Conservation (phyloP, 169 alveolate species). For the Plasmodium gallinaceum region DNA sequence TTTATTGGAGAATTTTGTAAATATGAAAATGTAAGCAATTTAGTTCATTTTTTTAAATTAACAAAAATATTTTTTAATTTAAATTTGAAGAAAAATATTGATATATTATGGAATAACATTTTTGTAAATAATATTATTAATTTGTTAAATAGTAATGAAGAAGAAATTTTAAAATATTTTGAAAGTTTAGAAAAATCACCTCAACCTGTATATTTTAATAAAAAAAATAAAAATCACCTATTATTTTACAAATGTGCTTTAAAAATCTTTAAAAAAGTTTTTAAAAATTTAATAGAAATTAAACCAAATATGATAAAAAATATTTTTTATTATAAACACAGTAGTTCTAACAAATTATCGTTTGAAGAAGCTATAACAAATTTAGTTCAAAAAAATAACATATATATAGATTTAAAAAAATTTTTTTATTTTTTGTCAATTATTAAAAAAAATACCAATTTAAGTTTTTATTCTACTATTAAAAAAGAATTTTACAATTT, state of each 20-base stretch:
- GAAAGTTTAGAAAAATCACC: constrained; percentile 34
- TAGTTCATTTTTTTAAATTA: constrained; percentile 53
- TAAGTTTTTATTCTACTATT: background rate
- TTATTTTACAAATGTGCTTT: constrained; percentile 44
- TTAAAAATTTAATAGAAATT: constrained; percentile 22
- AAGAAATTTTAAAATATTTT: constrained; percentile 30
- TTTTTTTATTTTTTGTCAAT: constrained; percentile 47
- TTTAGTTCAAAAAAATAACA: constrained; percentile 28
- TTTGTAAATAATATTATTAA: constrained; percentile 55
- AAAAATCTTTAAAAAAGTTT: constrained; percentile 22
- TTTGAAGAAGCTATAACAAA: constrained; percentile 28
- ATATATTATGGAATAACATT: constrained; percentile 35
- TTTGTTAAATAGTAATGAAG: constrained; percentile 24
- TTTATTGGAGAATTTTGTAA: constrained; percentile 40
- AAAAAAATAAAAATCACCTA: constrained; percentile 28
- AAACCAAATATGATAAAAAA: background rate
- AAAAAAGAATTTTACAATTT: constrained; percentile 30
- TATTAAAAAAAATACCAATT: constrained; percentile 34
- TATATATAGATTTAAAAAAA: constrained; percentile 31
- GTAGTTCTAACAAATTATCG: background rate
- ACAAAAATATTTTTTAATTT: constrained; percentile 58
- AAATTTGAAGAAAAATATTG: constrained; percentile 14
- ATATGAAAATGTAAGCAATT: constrained; percentile 53
- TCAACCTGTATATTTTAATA: constrained; percentile 37
- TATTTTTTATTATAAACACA: constrained; percentile 25